Percentiles rank a stretch among this genome's conserved stretches.
phyloP scores from a whole-genome alignment of 305 asterid species.

The Solanum chacoense region DNA sequence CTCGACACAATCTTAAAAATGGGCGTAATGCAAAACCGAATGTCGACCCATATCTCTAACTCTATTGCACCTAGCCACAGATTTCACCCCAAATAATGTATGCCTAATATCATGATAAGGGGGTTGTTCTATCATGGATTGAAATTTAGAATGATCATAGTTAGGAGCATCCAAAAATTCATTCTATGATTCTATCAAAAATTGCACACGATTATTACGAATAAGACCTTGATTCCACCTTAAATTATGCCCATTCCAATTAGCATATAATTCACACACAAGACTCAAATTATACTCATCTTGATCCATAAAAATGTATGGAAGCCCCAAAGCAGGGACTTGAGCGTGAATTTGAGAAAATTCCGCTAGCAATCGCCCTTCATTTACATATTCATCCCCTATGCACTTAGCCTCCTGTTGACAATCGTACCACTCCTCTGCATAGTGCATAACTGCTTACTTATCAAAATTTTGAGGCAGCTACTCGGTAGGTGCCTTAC shows the following conservation, averaged over 20 bases:
- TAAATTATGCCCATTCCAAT: neutral
- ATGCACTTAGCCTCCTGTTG: neutral
- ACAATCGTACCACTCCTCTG: neutral
- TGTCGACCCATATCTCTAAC: no score
- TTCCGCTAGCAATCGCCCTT: neutral
- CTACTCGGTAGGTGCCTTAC: neutral
- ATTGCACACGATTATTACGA: neutral
- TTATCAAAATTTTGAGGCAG: neutral
- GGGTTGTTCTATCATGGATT: neutral
- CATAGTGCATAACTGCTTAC: neutral
- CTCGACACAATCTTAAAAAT: no score
- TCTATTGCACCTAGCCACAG: no score
- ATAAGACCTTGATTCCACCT: neutral
- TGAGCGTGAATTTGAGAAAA: neutral
- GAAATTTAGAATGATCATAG: neutral
- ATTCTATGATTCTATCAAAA: neutral
- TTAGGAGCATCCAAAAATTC: neutral
- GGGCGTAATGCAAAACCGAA: no score
- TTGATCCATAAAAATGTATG: neutral
- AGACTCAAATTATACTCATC: neutral
- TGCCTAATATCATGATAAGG: neutral
- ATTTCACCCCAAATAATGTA: neutral
- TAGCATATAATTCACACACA: neutral
- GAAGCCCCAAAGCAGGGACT: neutral
- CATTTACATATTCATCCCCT: neutral